Conservation (phyloP, 2,329 filamentous ascomycete genomes). For the Exophiala xenobiotica region DNA sequence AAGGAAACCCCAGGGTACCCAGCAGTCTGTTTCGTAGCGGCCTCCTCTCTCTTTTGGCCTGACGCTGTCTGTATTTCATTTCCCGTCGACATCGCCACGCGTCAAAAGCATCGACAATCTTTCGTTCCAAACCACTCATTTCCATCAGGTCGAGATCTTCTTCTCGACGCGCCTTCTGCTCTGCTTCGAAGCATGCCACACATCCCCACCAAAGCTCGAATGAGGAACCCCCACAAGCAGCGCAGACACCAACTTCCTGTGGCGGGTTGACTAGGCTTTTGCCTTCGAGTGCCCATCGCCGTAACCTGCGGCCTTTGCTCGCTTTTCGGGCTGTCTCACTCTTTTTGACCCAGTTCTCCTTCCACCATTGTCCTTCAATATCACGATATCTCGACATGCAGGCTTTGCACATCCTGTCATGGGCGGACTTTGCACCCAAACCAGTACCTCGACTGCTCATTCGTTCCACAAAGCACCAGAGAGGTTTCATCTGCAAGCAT, state of each 20-base stretch:
- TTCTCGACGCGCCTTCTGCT: constrained; percentile 17
- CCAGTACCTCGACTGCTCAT: constrained; percentile 26
- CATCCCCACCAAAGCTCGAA: constrained; percentile 28
- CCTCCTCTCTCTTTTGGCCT: constrained; percentile 5
- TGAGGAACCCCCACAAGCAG: constrained; percentile 15
- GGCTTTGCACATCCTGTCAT: constrained; percentile 24
- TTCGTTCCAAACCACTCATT: constrained; percentile 9
- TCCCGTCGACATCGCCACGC: constrained; percentile 22
- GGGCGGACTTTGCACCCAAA: constrained; percentile 19
- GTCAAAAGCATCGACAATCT: constrained; percentile 26
- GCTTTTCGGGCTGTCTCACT: constrained; percentile 15
- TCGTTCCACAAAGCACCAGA: constrained; percentile 25
- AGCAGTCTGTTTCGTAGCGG: constrained; percentile 1
- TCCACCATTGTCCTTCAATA: constrained; percentile 25
- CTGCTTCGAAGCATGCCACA: constrained; percentile 21
- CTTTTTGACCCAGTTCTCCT: constrained; percentile 25
- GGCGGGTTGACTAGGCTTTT: constrained; percentile 20
- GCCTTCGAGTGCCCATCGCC: constrained; percentile 16
- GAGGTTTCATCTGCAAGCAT: constrained; percentile 24
- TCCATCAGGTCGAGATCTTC: constrained; percentile 9
- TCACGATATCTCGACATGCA: constrained; percentile 26
- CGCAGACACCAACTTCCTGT: constrained; percentile 23
- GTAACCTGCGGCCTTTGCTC: constrained; percentile 8
- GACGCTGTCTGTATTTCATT: constrained; percentile 6
- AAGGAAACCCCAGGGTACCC: background rate